Conservation (phyloP, 2,329 filamentous ascomycete genomes). For the Aureobasidium sp. region DNA sequence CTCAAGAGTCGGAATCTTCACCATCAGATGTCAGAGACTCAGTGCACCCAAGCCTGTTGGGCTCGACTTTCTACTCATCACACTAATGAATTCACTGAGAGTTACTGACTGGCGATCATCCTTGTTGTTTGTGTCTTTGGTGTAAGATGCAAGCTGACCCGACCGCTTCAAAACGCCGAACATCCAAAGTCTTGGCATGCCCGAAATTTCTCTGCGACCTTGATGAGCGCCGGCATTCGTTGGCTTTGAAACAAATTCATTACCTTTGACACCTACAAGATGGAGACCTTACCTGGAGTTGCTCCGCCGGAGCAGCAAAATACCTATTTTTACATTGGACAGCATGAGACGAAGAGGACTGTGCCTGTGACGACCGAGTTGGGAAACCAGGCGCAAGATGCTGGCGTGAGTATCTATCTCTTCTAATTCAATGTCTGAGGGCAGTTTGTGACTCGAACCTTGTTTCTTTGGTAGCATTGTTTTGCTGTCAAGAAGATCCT, state of each 20-base stretch:
- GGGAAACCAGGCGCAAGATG: conserved; percentile 53
- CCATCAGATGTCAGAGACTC: neutral
- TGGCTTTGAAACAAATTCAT: neutral
- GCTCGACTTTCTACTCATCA: neutral
- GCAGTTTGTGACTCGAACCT: neutral
- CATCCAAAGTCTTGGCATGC: neutral
- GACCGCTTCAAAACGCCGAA: neutral
- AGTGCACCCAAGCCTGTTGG: neutral
- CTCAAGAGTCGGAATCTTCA: neutral
- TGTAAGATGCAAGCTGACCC: neutral
- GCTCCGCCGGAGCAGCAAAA: conserved; percentile 25
- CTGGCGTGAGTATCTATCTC: conserved; percentile 53
- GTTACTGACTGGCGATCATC: neutral
- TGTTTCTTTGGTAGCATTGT: neutral
- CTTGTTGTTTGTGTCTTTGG: neutral
- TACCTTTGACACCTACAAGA: neutral
- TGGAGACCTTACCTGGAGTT: conserved; percentile 13
- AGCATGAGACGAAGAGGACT: conserved; percentile 59
- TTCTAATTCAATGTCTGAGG: neutral
- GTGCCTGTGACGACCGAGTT: conserved; percentile 55
- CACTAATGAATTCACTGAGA: too few species aligned
- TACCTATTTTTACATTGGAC: conserved; percentile 60
- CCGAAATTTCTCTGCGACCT: conserved; percentile 11
- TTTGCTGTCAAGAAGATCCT: neutral
- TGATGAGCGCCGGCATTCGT: neutral